A percentile compares a stretch with the other conserved stretches of the same genome.
Conservation (phyloP, 164 flowering plant genomes). For the Tetrastigma voinierianum region DNA sequence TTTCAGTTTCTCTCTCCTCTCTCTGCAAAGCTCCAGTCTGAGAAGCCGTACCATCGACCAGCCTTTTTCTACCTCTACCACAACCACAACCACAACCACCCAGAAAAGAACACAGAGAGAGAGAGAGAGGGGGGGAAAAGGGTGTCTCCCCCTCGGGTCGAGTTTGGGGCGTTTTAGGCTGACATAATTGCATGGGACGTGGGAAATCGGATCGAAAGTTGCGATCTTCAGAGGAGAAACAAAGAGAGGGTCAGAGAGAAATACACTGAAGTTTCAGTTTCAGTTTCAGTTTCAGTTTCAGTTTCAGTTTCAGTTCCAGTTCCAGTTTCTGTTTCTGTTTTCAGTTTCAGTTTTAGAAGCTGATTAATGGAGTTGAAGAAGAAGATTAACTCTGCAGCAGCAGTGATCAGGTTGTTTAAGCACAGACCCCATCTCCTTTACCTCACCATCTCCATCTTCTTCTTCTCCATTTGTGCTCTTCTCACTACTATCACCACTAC, state of each 20-base stretch:
- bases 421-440: constrained; percentile 12
- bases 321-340: too few relatives aligned
- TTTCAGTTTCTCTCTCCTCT: constrained; percentile 11
- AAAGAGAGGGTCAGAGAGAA: too few relatives aligned
- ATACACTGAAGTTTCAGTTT: too few relatives aligned
- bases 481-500: constrained; percentile 15
- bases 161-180: not conserved
- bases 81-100: constrained; percentile 11
- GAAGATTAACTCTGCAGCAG: not conserved
- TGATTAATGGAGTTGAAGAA: constrained; percentile 23
- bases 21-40: not conserved
- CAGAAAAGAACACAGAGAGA: constrained; percentile 1
- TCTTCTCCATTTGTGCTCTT: constrained; percentile 33
- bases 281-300: too few relatives aligned
- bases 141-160: not conserved
- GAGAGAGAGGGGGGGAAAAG: too few relatives aligned
- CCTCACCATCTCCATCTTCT: constrained; percentile 24
- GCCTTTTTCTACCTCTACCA: not conserved
- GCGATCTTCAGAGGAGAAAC: too few relatives aligned
- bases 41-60: constrained; percentile 1
- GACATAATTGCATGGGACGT: constrained; percentile 11
- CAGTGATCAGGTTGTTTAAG: constrained; percentile 1
- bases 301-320: too few relatives aligned
- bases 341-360: too few relatives aligned
- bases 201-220: not conserved